Conservation (phyloP, 768 basidiomycete genomes). For the Brasilioporus rufonigricans region DNA sequence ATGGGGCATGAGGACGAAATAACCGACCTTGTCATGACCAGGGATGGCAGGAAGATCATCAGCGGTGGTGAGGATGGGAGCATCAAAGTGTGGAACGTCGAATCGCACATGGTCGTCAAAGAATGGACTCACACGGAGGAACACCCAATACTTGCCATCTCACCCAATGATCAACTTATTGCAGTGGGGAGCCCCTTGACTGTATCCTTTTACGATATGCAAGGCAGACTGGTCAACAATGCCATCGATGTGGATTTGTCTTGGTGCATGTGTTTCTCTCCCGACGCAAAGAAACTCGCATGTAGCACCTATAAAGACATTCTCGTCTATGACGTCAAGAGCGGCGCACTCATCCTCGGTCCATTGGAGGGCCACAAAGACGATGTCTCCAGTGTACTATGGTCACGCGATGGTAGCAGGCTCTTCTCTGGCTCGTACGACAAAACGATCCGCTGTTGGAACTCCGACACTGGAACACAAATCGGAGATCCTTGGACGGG, state of each 20-base stretch:
- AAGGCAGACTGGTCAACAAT: not conserved
- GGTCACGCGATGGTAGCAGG: not conserved
- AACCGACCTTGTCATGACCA: too few relatives aligned
- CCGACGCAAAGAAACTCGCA: not conserved
- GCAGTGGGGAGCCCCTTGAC: not conserved
- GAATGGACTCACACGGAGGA: not conserved
- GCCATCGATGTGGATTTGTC: accelerated
- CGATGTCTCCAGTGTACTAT: not conserved
- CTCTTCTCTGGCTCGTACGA: not conserved
- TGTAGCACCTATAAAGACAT: too few relatives aligned
- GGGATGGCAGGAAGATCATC: slow-evolving; percentile 2
- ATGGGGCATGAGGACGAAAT: too few relatives aligned
- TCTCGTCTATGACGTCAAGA: too few relatives aligned
- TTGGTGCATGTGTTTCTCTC: not conserved
- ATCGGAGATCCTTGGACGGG: slow-evolving; percentile 6
- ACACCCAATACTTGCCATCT: not conserved
- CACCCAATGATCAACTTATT: slow-evolving; percentile 1
- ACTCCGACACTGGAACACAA: too few relatives aligned
- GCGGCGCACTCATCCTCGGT: not conserved
- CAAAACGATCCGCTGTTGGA: too few relatives aligned
- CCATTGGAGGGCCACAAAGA: not conserved
- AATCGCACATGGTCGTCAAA: not conserved
- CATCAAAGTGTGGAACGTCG: slow-evolving; percentile 6
- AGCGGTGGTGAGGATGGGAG: not conserved
- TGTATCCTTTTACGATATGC: not conserved